Evolutionary conservation across 2,329 filamentous ascomycete genomes (phyloP), one percentile per base, ranked within the genome.

Genomic region (Sarocladium brachiariae): DNA sequence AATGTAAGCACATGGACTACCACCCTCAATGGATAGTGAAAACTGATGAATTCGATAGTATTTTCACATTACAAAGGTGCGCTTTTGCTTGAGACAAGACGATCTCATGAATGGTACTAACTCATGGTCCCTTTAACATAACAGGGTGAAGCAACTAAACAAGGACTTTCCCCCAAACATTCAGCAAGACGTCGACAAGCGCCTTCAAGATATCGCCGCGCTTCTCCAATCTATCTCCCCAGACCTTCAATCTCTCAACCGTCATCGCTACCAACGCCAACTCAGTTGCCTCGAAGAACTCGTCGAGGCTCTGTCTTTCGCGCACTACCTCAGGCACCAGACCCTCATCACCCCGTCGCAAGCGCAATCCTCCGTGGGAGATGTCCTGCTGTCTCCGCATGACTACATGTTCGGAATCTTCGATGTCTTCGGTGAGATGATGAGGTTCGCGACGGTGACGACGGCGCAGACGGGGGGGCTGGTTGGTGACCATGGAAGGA

Each of bases 391-490:
- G 18, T 89, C 87, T 1, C 76, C 83, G 23, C 82, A 92, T 51
- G 93, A 99, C 67, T 97, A 96, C 64, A 70, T 96, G 52, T 84
- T 93, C 55, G 93, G 92, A 8, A 70, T 99, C 2, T 96, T 96
- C 62, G 93, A 99, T 66, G 79, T 97, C 58, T 91, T 91, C 1
- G 93, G 93, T 34, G 93, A 99, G 71, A 76, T 97, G 73, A 99
- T 99, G 93, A 81, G 91, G 25, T 97, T 96, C 68, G 90, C 89
- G 0, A 93, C 96, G 48, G 91, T 91, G 5, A 83, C 84, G 23
- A 87, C 95, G 65, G 90, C 90, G 1, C 86, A 90, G 4, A 84
- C 74, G 7, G 86, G 86, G 13, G 70, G 66, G 58, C 65, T 75
- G 54, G 74, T 72, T 3, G 70, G 70, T 38, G 50, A 34, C 2